Evolutionary conservation across 257 asterid genomes (phyloP).

Genomic region (Penstemon newberryi): DNA sequence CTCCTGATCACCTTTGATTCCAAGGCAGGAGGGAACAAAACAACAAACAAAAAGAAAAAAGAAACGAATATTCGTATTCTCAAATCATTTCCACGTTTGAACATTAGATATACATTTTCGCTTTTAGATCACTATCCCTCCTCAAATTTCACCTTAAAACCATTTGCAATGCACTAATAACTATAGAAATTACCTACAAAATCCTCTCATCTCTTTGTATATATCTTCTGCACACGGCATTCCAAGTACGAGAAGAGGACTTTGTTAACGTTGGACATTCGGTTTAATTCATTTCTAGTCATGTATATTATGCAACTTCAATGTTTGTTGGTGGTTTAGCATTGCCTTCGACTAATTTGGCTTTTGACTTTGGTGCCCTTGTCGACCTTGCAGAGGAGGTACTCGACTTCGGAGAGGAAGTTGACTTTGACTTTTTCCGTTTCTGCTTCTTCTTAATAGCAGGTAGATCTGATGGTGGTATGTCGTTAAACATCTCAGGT

Average conservation of each 20-base stretch:
- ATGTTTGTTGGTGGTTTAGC: constrained; percentile 33
- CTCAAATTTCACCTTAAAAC: constrained; percentile 12
- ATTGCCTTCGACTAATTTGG: constrained; percentile 53
- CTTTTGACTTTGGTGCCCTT: constrained; percentile 44
- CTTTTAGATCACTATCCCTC: constrained; percentile 21
- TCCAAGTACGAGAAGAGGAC: not conserved
- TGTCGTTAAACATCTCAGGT: constrained; percentile 36
- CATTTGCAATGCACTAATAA: not conserved
- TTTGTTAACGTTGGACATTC: constrained; percentile 8
- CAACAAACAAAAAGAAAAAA: constrained; percentile 15
- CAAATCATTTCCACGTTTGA: constrained; percentile 11
- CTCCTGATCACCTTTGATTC: constrained; percentile 25
- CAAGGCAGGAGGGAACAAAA: constrained; percentile 20
- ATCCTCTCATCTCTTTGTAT: not conserved
- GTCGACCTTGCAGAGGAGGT: constrained; percentile 49
- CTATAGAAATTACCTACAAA: constrained; percentile 15
- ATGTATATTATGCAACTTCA: constrained; percentile 29
- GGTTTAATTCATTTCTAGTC: not conserved
- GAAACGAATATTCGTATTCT: constrained; percentile 17
- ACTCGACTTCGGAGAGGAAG: constrained; percentile 44
- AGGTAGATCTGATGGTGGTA: constrained; percentile 34
- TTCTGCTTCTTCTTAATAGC: constrained; percentile 51
- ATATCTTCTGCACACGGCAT: constrained; percentile 8
- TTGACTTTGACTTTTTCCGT: constrained; percentile 57
- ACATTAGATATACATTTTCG: not conserved